These are phyloP conservation scores for Sicyos baderoa DNA, from an alignment of 306 rosid species.

Conservation along the genomic window DNA sequence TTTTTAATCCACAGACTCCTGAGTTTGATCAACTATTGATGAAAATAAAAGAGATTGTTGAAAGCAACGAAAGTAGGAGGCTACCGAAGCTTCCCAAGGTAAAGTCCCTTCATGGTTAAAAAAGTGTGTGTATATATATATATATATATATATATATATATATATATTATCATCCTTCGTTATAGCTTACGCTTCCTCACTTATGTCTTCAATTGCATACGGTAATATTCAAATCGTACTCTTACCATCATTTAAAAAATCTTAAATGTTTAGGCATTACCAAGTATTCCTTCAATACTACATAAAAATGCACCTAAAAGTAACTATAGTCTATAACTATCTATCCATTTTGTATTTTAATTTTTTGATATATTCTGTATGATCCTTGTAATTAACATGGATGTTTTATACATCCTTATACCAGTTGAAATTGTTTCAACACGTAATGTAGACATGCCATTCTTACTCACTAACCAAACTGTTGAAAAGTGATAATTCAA, in stretches of 20 bases:
- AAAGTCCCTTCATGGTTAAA: not conserved
- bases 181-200: not conserved
- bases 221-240: not conserved
- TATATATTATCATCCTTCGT: not conserved
- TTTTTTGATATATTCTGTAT: slow-evolving; percentile 2
- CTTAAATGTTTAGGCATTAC: not conserved
- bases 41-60: slow-evolving; percentile 68
- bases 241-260: not conserved
- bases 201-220: not conserved
- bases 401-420: no score
- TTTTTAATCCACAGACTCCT: slow-evolving; percentile 47
- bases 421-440: no score
- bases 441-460: no score
- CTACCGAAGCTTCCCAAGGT: slow-evolving; percentile 98
- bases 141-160: no score
- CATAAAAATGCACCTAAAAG: not conserved
- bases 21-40: slow-evolving; percentile 43
- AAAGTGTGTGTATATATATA: no score
- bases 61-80: slow-evolving; percentile 87
- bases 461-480: no score
- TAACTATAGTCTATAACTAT: not conserved
- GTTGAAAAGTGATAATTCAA: not conserved
- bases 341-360: not conserved
- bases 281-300: not conserved
- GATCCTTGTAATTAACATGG: not conserved